phyloP scores from a whole-genome alignment of 257 asterid genomes.

The Mentha longifolia region DNA sequence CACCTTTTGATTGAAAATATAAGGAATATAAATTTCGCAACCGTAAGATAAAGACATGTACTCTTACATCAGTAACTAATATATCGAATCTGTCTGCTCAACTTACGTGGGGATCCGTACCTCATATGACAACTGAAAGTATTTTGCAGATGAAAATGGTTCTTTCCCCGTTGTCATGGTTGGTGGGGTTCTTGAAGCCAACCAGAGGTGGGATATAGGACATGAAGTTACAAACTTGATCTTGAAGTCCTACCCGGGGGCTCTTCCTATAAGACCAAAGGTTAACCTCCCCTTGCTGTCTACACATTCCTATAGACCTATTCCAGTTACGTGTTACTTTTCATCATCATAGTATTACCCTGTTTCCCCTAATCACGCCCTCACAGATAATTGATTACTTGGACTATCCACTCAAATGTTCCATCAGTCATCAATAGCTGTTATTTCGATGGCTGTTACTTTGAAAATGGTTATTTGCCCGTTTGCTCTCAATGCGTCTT shows the following conservation, averaged over 20 bases:
- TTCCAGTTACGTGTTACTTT: neutral
- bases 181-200: constrained; percentile 92
- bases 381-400: neutral
- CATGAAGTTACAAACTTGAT: constrained; percentile 64
- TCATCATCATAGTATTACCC: neutral
- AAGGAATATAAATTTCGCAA: neutral
- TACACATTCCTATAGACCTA: neutral
- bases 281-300: constrained; percentile 38
- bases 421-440: neutral
- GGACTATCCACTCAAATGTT: neutral
- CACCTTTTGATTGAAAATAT: neutral
- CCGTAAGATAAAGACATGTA: constrained; percentile 9
- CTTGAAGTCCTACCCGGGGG: constrained; percentile 73
- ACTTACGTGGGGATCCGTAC: constrained; percentile 3
- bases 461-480: no score
- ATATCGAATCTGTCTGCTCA: constrained; percentile 17
- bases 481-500: constrained; percentile 4
- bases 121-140: constrained; percentile 16
- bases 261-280: constrained; percentile 82
- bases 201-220: constrained; percentile 85
- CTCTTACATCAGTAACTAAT: neutral
- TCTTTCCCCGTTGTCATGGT: constrained; percentile 91
- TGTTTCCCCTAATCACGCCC: neutral
- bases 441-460: no score
- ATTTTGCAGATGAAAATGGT: constrained; percentile 67